Evolutionary conservation across 1,284 basidiomycete species (phyloP), one percentile per base, ranked within the genome.

Genomic region (Trichosporon sp.): DNA sequence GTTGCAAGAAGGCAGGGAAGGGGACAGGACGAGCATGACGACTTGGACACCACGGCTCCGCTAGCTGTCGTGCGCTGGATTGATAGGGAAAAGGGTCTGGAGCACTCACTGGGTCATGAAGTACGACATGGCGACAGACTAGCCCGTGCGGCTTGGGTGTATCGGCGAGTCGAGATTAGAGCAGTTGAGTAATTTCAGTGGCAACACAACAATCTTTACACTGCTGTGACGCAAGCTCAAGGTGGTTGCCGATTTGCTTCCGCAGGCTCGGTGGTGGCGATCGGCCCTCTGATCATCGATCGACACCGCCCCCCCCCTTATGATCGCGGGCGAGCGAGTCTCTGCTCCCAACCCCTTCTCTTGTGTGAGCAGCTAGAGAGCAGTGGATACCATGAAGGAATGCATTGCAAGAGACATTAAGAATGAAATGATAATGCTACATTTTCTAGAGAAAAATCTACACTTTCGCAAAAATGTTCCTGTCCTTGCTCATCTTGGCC

Each of bases 61-160:
- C 26, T 26, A 26, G 26, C 26, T 26, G 26, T 26, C 26, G 26
- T 26, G 26, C 26, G 26, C 26, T 26, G 26, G 26, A 26, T 26
- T 26, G 26, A 26, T 26, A 26, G 26, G 26, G 26, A 26, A 26
- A 26, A 26, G 26, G 26, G 26, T 26, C 26, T 16, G 2, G 38
- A 2, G 1, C 10, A 75, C 83, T 77, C 59, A 85, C 84, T 85
- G 84, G 75, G 84, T 84, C 84, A 85, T 84, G 72, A 85, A 85
- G 72, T 85, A 85, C 73, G 84, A 84, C 84, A 85, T 85, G 72
- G 48, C 59, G 43, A 26, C 11, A 26, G 63, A 40, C 21, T 21
- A 19, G 59, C 19, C 54, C 12, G 46, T 56, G 7, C 12, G 59
- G 59, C 59, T 16, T 6, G 16, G 43, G 51, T 26, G 26, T 26